Conservation (phyloP, 192 early-diverging fungal species). For the Backusella westeae region DNA sequence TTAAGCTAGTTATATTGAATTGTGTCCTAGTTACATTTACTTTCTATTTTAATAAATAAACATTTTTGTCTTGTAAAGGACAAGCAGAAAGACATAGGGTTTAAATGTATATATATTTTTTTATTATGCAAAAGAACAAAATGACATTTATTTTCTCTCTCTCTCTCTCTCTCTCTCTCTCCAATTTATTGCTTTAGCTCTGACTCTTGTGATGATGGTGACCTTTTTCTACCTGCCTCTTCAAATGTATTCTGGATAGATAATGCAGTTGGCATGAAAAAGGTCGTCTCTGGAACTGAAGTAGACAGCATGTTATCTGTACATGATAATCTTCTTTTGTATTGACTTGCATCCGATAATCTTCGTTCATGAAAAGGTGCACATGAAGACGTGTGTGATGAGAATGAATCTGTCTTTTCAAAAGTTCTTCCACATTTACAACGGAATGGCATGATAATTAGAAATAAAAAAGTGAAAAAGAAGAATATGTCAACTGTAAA, state of each 20-base stretch:
- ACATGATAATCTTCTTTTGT: not conserved
- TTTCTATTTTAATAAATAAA: not conserved
- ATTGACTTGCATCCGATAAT: not conserved
- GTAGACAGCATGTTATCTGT: not conserved
- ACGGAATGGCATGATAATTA: constrained; percentile 1
- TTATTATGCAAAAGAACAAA: not conserved
- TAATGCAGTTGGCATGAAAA: constrained; percentile 1
- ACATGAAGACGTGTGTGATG: not conserved
- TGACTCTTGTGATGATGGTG: not conserved
- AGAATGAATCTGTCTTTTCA: constrained; percentile 11
- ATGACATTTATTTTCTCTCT: not conserved
- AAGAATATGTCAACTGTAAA: not conserved
- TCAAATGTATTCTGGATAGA: not conserved
- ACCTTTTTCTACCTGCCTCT: not conserved
- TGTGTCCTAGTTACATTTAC: not conserved
- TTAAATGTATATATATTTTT: not conserved
- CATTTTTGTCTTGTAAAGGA: not conserved
- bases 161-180: not conserved
- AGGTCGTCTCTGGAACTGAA: not conserved
- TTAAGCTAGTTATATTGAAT: not conserved
- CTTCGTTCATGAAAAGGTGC: constrained; percentile 1
- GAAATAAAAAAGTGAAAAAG: not conserved
- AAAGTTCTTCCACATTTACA: constrained; percentile 13
- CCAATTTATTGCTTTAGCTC: not conserved
- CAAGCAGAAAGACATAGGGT: not conserved